Conservation (phyloP, 2,329 filamentous ascomycete species). For the Aspergillus fructus region DNA sequence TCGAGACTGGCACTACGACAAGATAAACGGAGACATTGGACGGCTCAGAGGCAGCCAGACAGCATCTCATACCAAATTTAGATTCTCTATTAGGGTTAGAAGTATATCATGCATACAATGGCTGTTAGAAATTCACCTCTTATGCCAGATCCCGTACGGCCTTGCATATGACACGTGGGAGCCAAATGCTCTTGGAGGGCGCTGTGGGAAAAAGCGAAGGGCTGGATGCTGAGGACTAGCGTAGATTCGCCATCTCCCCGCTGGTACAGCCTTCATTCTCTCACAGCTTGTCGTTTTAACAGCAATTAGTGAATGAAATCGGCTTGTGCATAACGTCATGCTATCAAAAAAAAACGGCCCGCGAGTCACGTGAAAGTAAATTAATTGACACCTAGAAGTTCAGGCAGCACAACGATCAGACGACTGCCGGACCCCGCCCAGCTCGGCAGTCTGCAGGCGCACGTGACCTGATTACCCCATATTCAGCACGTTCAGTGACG, state of each 20-base stretch:
- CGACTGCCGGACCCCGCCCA: neutral
- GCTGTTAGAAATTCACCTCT: slow-evolving; percentile 20
- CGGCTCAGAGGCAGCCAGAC: neutral
- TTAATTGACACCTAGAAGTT: neutral
- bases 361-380: neutral
- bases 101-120: neutral
- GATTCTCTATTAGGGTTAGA: slow-evolving; percentile 15
- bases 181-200: neutral
- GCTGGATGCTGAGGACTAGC: slow-evolving; percentile 11
- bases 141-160: slow-evolving; percentile 9
- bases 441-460: neutral
- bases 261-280: slow-evolving; percentile 13
- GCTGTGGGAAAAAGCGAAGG: neutral
- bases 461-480: neutral
- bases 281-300: neutral
- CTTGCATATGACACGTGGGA: slow-evolving; percentile 1
- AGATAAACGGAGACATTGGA: neutral
- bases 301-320: neutral
- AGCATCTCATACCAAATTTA: slow-evolving; percentile 12
- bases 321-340: slow-evolving; percentile 2
- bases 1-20: neutral
- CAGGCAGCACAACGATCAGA: neutral
- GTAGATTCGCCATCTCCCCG: slow-evolving; percentile 13
- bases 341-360: neutral
- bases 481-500: slow-evolving; percentile 5